Base-by-base conservation (phyloP, 1,284 basidiomycete species). In the Ustilago crameri region DNA sequence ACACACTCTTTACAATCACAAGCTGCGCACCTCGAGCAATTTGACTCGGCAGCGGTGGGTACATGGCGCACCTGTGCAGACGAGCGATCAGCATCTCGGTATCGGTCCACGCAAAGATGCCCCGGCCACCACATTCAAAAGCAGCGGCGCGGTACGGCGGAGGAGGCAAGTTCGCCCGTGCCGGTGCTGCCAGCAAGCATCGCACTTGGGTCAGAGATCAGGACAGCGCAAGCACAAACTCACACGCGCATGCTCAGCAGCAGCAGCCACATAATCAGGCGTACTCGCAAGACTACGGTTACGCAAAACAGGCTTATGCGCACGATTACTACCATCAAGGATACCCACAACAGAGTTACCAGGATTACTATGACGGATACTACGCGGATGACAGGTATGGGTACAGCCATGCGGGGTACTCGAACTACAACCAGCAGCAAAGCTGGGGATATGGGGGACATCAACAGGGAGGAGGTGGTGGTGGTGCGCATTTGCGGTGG, bases 271-370 rank as follows among this genome's bases (percentile, higher is more conserved):
- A 15, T n/a, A 17, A 40, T 12, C 22, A 20, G 14, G 8, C 40
- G 3, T 30, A 47, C 1, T 5, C 35, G 15, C 35, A 37, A 37
- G 32, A 55, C 18, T 51, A 51, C 27, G 18, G 20, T 9, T 37
- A 37, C 35, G 14, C 35, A 8, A n/a, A n/a, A 9, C 54, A 41
- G 3, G 23, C 48, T 7, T 48, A 56, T 34, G 30, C 60, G 18
- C 26, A 10, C 15, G 48, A 27, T 9, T 57, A 57, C 24, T 23
- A 47, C 17, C 46, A 45, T 3, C 32, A 32, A 5, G 32, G 20
- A 23, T 22, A 23, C 9, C 20, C 17, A 23, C 17, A 18, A 14
- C 17, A 42, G 18, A 23, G 41, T 9, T 42, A 23, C 12, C 20
- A 15, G 41, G 20, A 23, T 8, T 9, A 23, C 7, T 42, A 42